phyloP scores from a whole-genome alignment of 192 early-diverging fungal genomes.

The Coemansia javaensis region DNA sequence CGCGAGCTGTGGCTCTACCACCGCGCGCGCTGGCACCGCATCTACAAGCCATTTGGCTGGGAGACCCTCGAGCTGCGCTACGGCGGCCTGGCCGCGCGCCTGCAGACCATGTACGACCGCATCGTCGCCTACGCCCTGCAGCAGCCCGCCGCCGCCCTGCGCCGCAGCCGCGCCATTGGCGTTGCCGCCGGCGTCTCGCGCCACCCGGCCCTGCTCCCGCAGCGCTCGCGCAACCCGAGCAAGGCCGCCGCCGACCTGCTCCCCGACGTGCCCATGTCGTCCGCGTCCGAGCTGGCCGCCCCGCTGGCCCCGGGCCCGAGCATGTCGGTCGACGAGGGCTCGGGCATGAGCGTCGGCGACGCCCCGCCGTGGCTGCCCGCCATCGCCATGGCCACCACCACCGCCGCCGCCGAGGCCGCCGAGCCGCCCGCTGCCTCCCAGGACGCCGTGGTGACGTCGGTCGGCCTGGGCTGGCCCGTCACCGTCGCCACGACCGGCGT shows the following conservation, averaged over 20 bases:
- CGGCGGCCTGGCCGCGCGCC: constrained; percentile 63
- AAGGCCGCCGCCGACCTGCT: constrained; percentile 3
- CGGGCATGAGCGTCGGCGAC: constrained; percentile 30
- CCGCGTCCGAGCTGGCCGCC: background rate
- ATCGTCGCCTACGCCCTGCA: constrained; percentile 54
- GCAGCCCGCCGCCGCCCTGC: constrained; percentile 13
- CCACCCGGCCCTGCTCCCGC: constrained; percentile 28
- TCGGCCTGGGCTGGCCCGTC: constrained; percentile 38
- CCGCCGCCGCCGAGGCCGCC: background rate
- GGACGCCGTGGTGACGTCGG: constrained; percentile 1
- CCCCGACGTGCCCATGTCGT: background rate
- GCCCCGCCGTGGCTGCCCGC: constrained; percentile 34
- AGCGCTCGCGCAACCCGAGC: constrained; percentile 19
- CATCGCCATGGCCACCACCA: background rate
- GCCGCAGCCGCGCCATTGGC: constrained; percentile 44
- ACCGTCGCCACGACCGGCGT: constrained; percentile 7
- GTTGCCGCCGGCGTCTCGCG: constrained; percentile 41
- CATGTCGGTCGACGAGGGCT: constrained; percentile 21
- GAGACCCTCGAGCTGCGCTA: constrained; percentile 81
- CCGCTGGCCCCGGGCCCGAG: constrained; percentile 28
- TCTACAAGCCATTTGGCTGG: constrained; percentile 83
- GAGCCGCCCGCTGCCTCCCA: background rate
- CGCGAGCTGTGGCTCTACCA: constrained; percentile 78
- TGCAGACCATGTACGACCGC: constrained; percentile 65
- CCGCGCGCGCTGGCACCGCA: constrained; percentile 69